Evolutionary conservation across 1,284 basidiomycete genomes (phyloP), one percentile per base, ranked within the genome.

Genomic region (Phylloboletellus chloephorus): DNA sequence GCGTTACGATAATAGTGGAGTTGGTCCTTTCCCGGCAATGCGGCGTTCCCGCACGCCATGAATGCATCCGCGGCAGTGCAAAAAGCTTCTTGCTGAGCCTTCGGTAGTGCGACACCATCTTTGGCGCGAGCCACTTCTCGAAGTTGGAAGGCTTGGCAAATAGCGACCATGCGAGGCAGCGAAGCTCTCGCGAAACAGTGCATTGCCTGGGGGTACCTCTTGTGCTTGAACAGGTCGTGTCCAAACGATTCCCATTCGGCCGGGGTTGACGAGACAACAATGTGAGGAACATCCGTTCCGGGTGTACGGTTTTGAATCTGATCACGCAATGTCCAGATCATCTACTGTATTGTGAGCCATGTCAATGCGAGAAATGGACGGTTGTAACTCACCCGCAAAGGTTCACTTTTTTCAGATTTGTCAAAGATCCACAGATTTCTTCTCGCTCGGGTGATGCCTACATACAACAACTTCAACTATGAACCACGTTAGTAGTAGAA

Each of bases 391-490:
- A 82, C 82, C 51, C 70, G 64, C 74, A 84, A 76, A 0, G 80
- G 71, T 35, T 74, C 72, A 6, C 71, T 68, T 37, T 68, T 75
- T 4, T 67, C 62, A 2, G 79, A 83, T 22, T 66, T 65, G 56
- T 85, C 83, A 6, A 72, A 72, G 9, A 85, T 77, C 78, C 80
- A 82, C 2, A 84, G 55, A 33, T 79, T 79, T 47, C 77, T 78
- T 24, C 79, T 67, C 2, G 82, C 81, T 30, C 83, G 60, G 0
- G 83, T 86, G 28, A 84, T 70, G 0, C 81, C 82, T 4, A 86
- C 82, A 42, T 86, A 85, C 0, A 86, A 59, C 37, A 70, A 71
- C 51, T 85, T 83, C 20, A 85, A 60, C 79, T 83, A 41, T 23
- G n/a, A 30, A 17, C 30, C 8, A 34, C 23, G 10, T 42, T 31